These are phyloP conservation scores for Silene uniflora DNA, from an alignment of 148 eudicot genomes.

Conservation along the genomic window DNA sequence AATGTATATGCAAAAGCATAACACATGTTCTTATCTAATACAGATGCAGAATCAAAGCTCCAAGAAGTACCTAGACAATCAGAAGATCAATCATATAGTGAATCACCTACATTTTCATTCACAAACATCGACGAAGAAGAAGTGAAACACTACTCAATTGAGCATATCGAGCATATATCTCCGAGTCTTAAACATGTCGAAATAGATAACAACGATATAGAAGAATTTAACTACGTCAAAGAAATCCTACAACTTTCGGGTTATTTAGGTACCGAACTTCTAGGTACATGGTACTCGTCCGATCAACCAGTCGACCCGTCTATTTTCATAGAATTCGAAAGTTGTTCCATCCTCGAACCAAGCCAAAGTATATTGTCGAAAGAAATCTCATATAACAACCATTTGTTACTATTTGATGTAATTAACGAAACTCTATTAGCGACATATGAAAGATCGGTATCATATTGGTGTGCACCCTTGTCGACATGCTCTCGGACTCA, in stretches of 20 bases:
- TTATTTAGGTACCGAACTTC: conserved; percentile 40
- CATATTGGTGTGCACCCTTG: conserved; percentile 50
- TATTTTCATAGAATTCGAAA: conserved; percentile 53
- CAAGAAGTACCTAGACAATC: not conserved
- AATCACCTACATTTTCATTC: conserved; percentile 12
- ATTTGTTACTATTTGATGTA: conserved; percentile 59
- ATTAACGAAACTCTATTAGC: conserved; percentile 59
- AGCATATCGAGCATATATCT: not conserved
- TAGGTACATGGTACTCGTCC: conserved; percentile 58
- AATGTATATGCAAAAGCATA: too few species aligned
- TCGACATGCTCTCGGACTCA: conserved; percentile 40
- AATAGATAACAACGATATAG: conserved; percentile 23
- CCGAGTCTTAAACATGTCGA: conserved; percentile 6
- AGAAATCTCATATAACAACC: conserved; percentile 15
- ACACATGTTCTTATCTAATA: not conserved
- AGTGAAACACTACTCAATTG: conserved; percentile 4
- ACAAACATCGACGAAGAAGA: conserved; percentile 1
- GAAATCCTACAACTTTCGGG: conserved; percentile 63
- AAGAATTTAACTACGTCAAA: conserved; percentile 52
- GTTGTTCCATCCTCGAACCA: conserved; percentile 23
- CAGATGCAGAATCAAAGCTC: conserved; percentile 7
- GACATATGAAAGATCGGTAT: conserved; percentile 52
- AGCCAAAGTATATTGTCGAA: conserved; percentile 25
- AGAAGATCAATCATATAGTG: not conserved
- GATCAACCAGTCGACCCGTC: conserved; percentile 56